Percentiles rank a stretch among this genome's conserved stretches.
Evolutionary conservation across 2,329 filamentous ascomycete genomes (phyloP).

Genomic region (Xylariaceae sp.): DNA sequence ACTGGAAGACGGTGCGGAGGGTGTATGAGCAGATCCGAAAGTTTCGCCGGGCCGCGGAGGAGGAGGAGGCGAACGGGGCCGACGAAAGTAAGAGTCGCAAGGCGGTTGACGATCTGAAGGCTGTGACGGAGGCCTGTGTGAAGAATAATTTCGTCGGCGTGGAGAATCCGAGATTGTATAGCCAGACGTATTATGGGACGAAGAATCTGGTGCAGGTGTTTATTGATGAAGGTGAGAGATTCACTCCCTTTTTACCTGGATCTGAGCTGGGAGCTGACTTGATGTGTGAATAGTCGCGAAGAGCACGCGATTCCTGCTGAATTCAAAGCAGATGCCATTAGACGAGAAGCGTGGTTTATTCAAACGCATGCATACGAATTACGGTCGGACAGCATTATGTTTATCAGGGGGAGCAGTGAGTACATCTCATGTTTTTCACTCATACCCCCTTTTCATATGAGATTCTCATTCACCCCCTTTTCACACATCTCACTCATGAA

Average conservation of each 20-base stretch:
- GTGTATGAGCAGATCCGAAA: slow-evolving; percentile 71
- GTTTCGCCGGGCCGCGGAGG: slow-evolving; percentile 55
- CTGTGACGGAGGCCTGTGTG: slow-evolving; percentile 79
- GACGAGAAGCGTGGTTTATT: slow-evolving; percentile 78
- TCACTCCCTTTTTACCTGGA: not conserved
- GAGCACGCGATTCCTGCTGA: slow-evolving; percentile 61
- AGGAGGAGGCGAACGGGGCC: slow-evolving; percentile 38
- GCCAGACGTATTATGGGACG: slow-evolving; percentile 96
- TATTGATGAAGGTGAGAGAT: slow-evolving; percentile 67
- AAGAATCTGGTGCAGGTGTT: slow-evolving; percentile 90
- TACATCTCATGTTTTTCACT: not conserved
- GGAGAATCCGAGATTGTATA: slow-evolving; percentile 91
- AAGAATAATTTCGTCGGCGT: slow-evolving; percentile 97
- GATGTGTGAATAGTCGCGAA: slow-evolving; percentile 49
- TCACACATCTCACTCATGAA: not conserved
- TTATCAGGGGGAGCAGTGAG: slow-evolving; percentile 73
- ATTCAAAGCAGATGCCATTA: slow-evolving; percentile 59
- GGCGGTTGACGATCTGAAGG: slow-evolving; percentile 69
- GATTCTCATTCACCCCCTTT: not conserved
- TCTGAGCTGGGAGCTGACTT: slow-evolving; percentile 1
- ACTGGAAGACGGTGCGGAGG: slow-evolving; percentile 73
- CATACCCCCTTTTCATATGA: not conserved
- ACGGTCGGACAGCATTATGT: slow-evolving; percentile 85
- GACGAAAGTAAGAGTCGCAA: slow-evolving; percentile 37
- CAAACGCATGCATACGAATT: slow-evolving; percentile 85